A percentile compares a stretch with the other conserved stretches of the same genome.
Conservation (phyloP, 129 eudicot genomes). For the Flaveria brownii region DNA sequence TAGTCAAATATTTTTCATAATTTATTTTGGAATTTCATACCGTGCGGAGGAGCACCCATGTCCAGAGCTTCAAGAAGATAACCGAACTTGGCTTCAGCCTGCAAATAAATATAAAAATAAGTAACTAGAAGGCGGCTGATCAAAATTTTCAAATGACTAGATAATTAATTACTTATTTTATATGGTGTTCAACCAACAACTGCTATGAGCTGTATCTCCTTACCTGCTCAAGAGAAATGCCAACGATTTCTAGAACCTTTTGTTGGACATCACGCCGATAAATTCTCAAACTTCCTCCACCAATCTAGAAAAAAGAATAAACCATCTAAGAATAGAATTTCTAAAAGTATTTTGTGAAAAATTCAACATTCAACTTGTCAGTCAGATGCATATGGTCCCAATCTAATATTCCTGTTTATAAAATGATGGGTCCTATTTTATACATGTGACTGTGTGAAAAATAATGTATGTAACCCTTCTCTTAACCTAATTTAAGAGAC, state of each 20-base stretch:
- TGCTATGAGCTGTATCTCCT: constrained; percentile 12
- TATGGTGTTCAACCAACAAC: constrained; percentile 8
- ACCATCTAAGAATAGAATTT: background rate
- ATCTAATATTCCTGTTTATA: background rate
- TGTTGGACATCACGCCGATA: constrained; percentile 87
- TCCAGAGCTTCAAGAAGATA: constrained; percentile 94
- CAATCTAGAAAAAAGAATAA: constrained; percentile 54
- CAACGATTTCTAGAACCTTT: constrained; percentile 84
- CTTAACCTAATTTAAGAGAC: background rate
- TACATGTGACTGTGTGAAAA: background rate
- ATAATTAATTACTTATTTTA: background rate
- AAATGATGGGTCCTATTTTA: background rate
- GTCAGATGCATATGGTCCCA: background rate
- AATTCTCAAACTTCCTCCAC: constrained; percentile 99
- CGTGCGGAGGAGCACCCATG: constrained; percentile 99
- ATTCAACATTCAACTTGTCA: constrained; percentile 2
- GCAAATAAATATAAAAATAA: constrained; percentile 25
- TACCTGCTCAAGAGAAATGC: constrained; percentile 89
- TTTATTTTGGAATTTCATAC: constrained; percentile 32
- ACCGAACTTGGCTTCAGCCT: constrained; percentile 99
- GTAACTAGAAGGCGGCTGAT: background rate
- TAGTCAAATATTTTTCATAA: background rate
- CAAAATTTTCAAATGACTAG: background rate
- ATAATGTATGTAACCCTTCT: background rate
- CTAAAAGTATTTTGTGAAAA: background rate